Conservation (phyloP, 2,329 filamentous ascomycete species). For the Ceratocystiopsis minuta region DNA sequence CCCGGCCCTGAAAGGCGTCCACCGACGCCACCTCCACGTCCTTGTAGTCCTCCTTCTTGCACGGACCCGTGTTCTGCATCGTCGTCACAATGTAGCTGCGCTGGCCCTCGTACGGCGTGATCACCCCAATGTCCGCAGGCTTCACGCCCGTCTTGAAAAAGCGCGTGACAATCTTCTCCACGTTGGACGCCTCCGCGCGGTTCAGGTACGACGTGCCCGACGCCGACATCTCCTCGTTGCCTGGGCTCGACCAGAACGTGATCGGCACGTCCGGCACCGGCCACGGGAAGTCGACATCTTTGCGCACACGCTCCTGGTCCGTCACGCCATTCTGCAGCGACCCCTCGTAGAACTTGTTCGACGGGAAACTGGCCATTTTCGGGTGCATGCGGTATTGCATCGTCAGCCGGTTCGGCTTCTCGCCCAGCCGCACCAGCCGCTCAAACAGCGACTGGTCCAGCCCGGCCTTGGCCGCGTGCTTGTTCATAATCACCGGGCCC, state of each 20-base stretch:
- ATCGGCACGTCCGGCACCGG: conserved; percentile 85
- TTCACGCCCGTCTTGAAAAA: conserved; percentile 99
- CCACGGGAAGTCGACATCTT: conserved; percentile 96
- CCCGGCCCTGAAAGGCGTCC: conserved; percentile 94
- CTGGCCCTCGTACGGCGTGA: conserved; percentile 96
- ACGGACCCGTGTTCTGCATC: conserved; percentile 96
- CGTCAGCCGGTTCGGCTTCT: conserved; percentile 79
- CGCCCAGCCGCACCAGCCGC: conserved; percentile 79
- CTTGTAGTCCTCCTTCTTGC: conserved; percentile 97
- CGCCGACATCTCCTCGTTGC: conserved; percentile 94
- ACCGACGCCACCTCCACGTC: conserved; percentile 97
- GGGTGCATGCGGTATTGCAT: conserved; percentile 99
- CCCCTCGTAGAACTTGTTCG: conserved; percentile 99
- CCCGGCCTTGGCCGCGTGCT: conserved; percentile 95
- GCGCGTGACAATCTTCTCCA: conserved; percentile 94
- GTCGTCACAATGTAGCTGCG: conserved; percentile 96
- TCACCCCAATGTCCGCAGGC: conserved; percentile 84
- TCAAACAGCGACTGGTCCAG: conserved; percentile 98
- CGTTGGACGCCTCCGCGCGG: conserved; percentile 88
- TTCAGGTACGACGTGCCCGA: conserved; percentile 97
- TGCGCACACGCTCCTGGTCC: conserved; percentile 68
- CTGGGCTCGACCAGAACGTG: conserved; percentile 99
- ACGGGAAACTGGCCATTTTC: conserved; percentile 89
- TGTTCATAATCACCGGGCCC: conserved; percentile 99
- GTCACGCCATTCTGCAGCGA: conserved; percentile 94